Evolutionary conservation across 2,329 filamentous ascomycete genomes (phyloP).

Genomic region (Apiospora hydei): DNA sequence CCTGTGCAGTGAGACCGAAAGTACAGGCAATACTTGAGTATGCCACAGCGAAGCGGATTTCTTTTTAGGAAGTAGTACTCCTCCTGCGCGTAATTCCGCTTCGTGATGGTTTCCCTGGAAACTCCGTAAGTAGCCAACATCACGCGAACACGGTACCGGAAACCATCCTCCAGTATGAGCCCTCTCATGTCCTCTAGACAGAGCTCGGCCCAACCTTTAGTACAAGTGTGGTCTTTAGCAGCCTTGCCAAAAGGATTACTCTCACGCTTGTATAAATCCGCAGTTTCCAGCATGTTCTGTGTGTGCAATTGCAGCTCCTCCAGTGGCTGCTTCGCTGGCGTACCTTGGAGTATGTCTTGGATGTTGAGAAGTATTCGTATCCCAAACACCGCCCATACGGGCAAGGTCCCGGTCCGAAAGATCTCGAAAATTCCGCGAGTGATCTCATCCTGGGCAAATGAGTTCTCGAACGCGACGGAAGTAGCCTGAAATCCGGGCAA

Average conservation of each 20-base stretch:
- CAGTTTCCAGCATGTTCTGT: neutral
- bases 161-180: neutral
- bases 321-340: neutral
- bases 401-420: constrained; percentile 7
- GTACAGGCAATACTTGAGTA: neutral
- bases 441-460: constrained; percentile 24
- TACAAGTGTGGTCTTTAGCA: neutral
- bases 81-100: neutral
- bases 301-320: neutral
- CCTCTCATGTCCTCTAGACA: neutral
- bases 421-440: constrained; percentile 16
- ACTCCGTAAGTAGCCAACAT: neutral
- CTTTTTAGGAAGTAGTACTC: neutral
- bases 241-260: neutral
- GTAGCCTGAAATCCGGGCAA: neutral
- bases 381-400: constrained; percentile 24
- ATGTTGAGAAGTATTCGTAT: constrained; percentile 18
- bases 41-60: neutral
- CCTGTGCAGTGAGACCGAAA: neutral
- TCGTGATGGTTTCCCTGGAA: neutral
- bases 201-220: too few species aligned
- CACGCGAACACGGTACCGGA: neutral
- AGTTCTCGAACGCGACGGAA: neutral
- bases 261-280: neutral
- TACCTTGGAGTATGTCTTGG: neutral